Percentiles rank a stretch among this genome's conserved stretches.
Conservation (phyloP, 192 early-diverging fungal species). For the Pilaira anomala region DNA sequence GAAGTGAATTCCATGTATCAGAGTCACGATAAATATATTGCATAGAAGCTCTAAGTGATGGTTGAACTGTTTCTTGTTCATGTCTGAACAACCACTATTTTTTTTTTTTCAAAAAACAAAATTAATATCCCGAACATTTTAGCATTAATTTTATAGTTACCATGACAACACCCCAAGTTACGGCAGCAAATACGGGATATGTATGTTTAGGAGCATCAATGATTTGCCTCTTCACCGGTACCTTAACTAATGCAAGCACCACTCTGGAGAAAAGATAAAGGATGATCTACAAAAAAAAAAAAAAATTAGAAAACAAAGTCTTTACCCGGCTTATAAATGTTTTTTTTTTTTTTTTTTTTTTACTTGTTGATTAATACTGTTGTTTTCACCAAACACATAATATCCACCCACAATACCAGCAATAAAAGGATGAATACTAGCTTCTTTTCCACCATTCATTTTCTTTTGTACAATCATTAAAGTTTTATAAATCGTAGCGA, state of each 20-base stretch:
- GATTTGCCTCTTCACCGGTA: slow-evolving; percentile 65
- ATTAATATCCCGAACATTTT: background rate
- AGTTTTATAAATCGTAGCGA: slow-evolving; percentile 94
- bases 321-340: too few species aligned
- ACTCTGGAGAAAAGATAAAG: slow-evolving; percentile 94
- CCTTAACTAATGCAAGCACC: slow-evolving; percentile 79
- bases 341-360: too few species aligned
- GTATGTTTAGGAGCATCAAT: slow-evolving; percentile 75
- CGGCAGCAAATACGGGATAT: slow-evolving; percentile 90
- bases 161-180: slow-evolving; percentile 95
- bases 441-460: slow-evolving; percentile 73
- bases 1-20: slow-evolving; percentile 69
- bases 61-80: slow-evolving; percentile 83
- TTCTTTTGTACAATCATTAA: slow-evolving; percentile 74
- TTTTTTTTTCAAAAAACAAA: slow-evolving; percentile 1
- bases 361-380: slow-evolving; percentile 94
- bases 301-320: background rate
- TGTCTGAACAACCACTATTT: slow-evolving; percentile 78
- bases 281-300: slow-evolving; percentile 64
- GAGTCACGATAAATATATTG: slow-evolving; percentile 93
- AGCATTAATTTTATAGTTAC: slow-evolving; percentile 10
- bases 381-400: slow-evolving; percentile 93
- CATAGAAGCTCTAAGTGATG: slow-evolving; percentile 92
- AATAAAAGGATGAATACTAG: slow-evolving; percentile 76
- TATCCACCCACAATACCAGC: slow-evolving; percentile 91